Base-by-base conservation (phyloP, 2,329 filamentous ascomycete species). In the Zymoseptoria passerinii region DNA sequence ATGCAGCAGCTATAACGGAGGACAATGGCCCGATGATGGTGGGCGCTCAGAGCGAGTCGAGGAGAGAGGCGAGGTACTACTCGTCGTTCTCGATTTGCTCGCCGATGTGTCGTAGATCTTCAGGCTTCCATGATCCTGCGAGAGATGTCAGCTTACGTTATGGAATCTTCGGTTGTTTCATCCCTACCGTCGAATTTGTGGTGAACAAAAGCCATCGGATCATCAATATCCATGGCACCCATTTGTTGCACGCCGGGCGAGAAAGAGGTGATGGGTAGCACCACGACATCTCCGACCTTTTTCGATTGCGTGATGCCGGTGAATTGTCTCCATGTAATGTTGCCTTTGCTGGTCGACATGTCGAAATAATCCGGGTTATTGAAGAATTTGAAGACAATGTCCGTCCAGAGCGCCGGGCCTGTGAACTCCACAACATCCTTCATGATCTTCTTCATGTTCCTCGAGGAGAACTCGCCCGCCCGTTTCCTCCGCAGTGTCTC, bases 191-290 rank as follows among this genome's bases (percentile, higher is more conserved):
- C 90, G 73, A 99, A 99, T 57, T 91, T 86, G 76, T 99, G 94
- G 76, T 94, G 92, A 61, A 99, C 94, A 78, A 95, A 97, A 1
- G 94, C 94, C 90, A 96, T 92, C 1, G 91, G 90, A 71, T 97
- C 88, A 66, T 96, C 90, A 49, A 86, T 81, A 62, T 95, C 91
- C 68, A 87, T 86, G 51, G 94, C 89, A 10, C 89, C 89, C 91
- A 96, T 97, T 72, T 96, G 91, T 66, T 86, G 83, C 50, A 97
- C 90, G 27, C 94, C 94, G 0, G 94, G 94, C 68, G 91, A 96
- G 78, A 99, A 99, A 74, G 91, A 92, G 6, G 94, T 99, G 68
- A 99, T 97, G 27, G 94, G 94, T 60, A 99, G 77, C 13, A 99
- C 86, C 55, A 96, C 85, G 2, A 96, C 90, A 73, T 99, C 94